A percentile compares a stretch with the other conserved stretches of the same genome.
Conservation (phyloP, 257 asterid genomes). For the Osmanthus fragrans region DNA sequence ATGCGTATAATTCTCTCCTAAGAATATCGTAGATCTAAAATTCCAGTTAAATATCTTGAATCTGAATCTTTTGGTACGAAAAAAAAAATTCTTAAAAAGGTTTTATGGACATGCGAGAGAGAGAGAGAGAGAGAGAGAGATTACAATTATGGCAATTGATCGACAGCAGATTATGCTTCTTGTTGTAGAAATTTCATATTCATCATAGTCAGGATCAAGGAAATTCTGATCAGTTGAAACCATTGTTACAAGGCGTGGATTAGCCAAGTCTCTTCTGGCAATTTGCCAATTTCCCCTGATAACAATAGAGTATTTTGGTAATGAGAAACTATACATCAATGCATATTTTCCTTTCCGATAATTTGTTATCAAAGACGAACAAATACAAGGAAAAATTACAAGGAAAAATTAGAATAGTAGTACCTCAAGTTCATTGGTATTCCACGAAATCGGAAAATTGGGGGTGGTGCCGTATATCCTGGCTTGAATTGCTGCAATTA, state of each 20-base stretch:
- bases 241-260: slow-evolving; percentile 75
- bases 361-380: not conserved
- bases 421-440: slow-evolving; percentile 87
- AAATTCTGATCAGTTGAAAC: slow-evolving; percentile 64
- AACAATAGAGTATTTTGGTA: slow-evolving; percentile 18
- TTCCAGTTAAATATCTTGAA: not conserved
- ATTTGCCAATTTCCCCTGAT: slow-evolving; percentile 96
- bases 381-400: not conserved
- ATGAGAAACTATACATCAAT: slow-evolving; percentile 8
- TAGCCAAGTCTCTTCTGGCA: slow-evolving; percentile 63
- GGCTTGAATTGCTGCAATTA: slow-evolving; percentile 78
- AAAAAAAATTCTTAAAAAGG: too few species aligned
- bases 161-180: slow-evolving; percentile 85
- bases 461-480: slow-evolving; percentile 92
- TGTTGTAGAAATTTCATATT: slow-evolving; percentile 59
- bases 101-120: not conserved
- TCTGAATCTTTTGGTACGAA: not conserved
- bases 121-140: slow-evolving; percentile 30
- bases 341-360: not conserved
- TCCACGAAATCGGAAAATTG: slow-evolving; percentile 70
- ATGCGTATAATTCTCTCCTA: not conserved
- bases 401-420: not conserved
- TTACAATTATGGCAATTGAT: slow-evolving; percentile 70
- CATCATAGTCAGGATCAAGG: slow-evolving; percentile 56
- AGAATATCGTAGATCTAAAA: not conserved